Conservation (phyloP, 176 grass and related monocot species). For the Oryza longistaminata region DNA sequence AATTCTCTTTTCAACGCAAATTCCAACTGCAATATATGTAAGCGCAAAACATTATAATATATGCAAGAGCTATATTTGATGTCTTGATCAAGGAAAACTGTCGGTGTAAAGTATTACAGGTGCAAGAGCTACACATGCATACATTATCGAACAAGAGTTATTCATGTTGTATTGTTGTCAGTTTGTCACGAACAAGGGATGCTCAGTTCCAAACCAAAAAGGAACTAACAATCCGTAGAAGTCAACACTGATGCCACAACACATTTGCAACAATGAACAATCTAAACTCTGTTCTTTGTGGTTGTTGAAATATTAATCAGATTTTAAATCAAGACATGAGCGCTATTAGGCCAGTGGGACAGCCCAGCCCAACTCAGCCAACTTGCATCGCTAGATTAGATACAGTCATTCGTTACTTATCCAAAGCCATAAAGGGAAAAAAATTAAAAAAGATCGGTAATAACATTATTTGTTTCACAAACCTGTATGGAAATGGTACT, state of each 20-base stretch:
- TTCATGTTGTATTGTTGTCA: background rate
- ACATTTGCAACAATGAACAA: background rate
- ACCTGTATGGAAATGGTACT: conserved; percentile 97
- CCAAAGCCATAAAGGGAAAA: conserved; percentile 6
- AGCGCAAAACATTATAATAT: conserved; percentile 19
- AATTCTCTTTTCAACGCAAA: conserved; percentile 93
- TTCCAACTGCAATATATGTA: conserved; percentile 67
- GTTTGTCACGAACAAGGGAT: background rate
- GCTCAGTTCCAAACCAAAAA: background rate
- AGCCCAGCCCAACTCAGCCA: background rate
- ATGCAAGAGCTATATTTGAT: conserved; percentile 17
- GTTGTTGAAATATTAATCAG: background rate
- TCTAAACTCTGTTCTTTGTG: background rate
- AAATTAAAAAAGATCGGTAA: background rate
- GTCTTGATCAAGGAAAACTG: background rate
- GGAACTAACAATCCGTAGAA: background rate
- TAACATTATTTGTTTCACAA: conserved; percentile 29
- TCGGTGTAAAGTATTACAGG: background rate
- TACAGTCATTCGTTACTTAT: background rate
- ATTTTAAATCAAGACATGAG: background rate
- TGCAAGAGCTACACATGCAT: background rate
- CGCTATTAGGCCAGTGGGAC: background rate
- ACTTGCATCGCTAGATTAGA: background rate
- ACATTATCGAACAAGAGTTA: background rate
- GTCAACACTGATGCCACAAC: background rate